phyloP scores from a whole-genome alignment of 164 flowering plant species.

The Litsea cubeba region DNA sequence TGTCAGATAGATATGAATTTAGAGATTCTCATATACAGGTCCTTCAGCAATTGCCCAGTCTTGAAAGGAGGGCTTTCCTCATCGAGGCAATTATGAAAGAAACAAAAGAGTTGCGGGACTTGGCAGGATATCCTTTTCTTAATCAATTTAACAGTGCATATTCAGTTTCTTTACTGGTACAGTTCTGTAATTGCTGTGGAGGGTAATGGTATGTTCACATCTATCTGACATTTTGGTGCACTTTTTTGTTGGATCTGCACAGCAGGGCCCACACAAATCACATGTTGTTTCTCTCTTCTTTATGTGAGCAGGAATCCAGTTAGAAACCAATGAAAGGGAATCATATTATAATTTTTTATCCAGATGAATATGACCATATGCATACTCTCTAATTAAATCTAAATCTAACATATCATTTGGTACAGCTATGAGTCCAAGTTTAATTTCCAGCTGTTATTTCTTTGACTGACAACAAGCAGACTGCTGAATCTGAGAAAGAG shows the following conservation, averaged over 20 bases:
- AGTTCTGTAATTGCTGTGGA: not conserved
- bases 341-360: not conserved
- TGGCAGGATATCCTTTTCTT: slow-evolving; percentile 53
- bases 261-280: not conserved
- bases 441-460: slow-evolving; percentile 16
- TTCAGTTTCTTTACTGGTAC: not conserved
- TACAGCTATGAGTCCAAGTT: no score
- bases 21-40: slow-evolving; percentile 32
- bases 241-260: not conserved
- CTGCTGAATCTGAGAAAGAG: slow-evolving; percentile 43
- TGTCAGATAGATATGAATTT: slow-evolving; percentile 4
- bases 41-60: slow-evolving; percentile 37
- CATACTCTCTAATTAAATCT: no score
- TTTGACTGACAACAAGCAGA: slow-evolving; percentile 62
- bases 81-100: slow-evolving; percentile 42
- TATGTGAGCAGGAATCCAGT: not conserved
- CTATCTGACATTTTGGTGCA: not conserved
- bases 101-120: slow-evolving; percentile 46
- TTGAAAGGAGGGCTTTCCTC: slow-evolving; percentile 39
- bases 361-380: not conserved
- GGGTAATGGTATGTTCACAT: not conserved
- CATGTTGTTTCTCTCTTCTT: not conserved
- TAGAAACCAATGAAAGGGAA: not conserved
- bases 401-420: no score
- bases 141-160: no score